A percentile compares a stretch with the other conserved stretches of the same genome.
These are phyloP conservation scores for Phlebiopsis gigantea DNA, from an alignment of 768 basidiomycete genomes.

Conservation along the genomic window DNA sequence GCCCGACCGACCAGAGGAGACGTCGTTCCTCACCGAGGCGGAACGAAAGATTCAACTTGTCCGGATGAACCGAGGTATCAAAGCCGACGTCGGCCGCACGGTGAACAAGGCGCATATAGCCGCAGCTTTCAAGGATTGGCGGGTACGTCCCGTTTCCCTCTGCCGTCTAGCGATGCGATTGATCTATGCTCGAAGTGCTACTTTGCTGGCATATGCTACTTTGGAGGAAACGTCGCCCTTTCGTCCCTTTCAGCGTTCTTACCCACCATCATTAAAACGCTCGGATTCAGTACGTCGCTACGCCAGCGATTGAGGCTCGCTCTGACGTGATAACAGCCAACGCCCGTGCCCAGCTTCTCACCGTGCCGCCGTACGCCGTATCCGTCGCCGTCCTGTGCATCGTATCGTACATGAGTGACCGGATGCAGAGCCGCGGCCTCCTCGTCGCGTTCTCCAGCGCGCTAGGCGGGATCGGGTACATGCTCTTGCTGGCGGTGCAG, in stretches of 20 bases:
- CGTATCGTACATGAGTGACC: slow-evolving; percentile 61
- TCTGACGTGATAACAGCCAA: slow-evolving; percentile 37
- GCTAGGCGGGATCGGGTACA: slow-evolving; percentile 55
- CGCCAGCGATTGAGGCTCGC: background rate
- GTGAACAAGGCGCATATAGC: slow-evolving; percentile 63
- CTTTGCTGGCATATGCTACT: slow-evolving; percentile 66
- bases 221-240: slow-evolving; percentile 69
- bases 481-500: slow-evolving; percentile 52
- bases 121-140: slow-evolving; percentile 69
- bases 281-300: slow-evolving; percentile 57
- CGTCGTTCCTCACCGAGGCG: slow-evolving; percentile 44
- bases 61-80: slow-evolving; percentile 61
- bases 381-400: slow-evolving; percentile 56
- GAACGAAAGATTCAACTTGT: slow-evolving; percentile 59
- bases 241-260: slow-evolving; percentile 79
- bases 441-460: slow-evolving; percentile 40
- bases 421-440: slow-evolving; percentile 53
- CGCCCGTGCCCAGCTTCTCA: slow-evolving; percentile 65
- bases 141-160: slow-evolving; percentile 10
- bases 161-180: background rate
- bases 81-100: slow-evolving; percentile 58
- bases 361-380: slow-evolving; percentile 78
- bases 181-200: slow-evolving; percentile 39
- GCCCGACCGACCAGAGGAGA: slow-evolving; percentile 69
- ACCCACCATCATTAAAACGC: slow-evolving; percentile 73